Evolutionary conservation across 1,284 basidiomycete species (phyloP), one percentile per base, ranked within the genome.

Genomic region (Moniliophthora roreri): DNA sequence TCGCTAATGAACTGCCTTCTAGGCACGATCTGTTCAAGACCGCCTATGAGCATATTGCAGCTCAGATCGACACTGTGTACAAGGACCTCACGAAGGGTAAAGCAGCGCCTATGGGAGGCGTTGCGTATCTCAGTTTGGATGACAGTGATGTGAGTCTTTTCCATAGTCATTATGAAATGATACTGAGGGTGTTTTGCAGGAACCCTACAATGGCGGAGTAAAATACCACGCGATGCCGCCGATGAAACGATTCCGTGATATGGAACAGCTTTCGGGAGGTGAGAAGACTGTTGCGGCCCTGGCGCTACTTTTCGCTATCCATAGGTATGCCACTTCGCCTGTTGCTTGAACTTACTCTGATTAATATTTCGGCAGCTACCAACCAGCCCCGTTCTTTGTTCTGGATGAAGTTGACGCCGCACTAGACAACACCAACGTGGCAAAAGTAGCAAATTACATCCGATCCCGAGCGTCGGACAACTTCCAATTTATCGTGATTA

Each of bases 141-240:
- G 96, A 99, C 65, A 92, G 82, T 56, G 96, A 99, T 73, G 93
- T 93, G 62, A 38, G 80, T 63, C 40, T 5, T 45, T 34, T 35
- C 15, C 4, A 16, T 20, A 10, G 21, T 41, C 32, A 8, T 38
- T 38, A 37, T 16, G 32, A 21, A 42, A 16, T 53, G 44, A 38
- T 4, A 15, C 48, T 55, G 20, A 59, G 42, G 28, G 41, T 48
- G 39, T 35, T 18, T 45, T 55, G 18, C 57, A 97, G 90, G 97
- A 99, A 78, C 97, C 97, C 0, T 99, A 99, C 64, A 81, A 84
- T 21, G 91, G 88, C 24, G 97, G 96, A 53, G 93, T 99, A 73
- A 97, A 96, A 70, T 99, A 98, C 68, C 95, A 98, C 67, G 95
- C 95, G 0, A 99, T 99, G 92, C 96, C 96, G 0, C 95, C 95